These are phyloP conservation scores for Neocallimastix lanati DNA, from an alignment of 192 early-diverging fungal species.

Conservation along the genomic window DNA sequence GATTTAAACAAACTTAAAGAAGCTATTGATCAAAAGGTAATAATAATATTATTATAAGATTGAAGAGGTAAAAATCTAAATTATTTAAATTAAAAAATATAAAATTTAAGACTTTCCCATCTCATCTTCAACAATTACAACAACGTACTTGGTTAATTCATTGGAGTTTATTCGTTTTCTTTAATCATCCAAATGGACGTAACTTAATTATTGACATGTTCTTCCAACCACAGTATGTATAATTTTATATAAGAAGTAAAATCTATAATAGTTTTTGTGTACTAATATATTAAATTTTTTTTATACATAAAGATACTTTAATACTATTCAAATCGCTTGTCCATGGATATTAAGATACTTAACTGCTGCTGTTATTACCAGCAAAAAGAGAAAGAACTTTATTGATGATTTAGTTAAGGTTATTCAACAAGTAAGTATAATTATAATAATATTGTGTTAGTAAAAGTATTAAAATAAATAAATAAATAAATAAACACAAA, in stretches of 20 bases:
- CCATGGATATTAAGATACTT: conserved; percentile 94
- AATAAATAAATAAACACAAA: no score
- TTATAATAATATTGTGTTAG: no score
- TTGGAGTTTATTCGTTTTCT: conserved; percentile 96
- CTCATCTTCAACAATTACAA: conserved; percentile 74
- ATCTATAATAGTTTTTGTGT: no score
- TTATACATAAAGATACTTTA: conserved; percentile 57
- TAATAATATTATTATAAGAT: no score
- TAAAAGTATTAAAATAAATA: no score
- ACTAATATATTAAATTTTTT: no score
- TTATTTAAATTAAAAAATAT: no score
- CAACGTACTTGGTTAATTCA: conserved; percentile 88
- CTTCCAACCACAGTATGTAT: conserved; percentile 46
- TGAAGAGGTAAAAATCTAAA: no score
- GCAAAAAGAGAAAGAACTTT: conserved; percentile 59
- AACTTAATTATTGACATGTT: conserved; percentile 89
- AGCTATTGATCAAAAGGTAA: conserved; percentile 62
- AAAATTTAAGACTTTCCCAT: conserved; percentile 39
- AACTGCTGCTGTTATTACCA: conserved; percentile 75
- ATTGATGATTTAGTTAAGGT: conserved; percentile 80
- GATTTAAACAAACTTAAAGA: conserved; percentile 77
- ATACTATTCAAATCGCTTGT: conserved; percentile 91
- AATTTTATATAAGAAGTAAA: no score
- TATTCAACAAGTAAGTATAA: conserved; percentile 55
- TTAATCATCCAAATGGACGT: conserved; percentile 91